Evolutionary conservation across 768 basidiomycete species (phyloP).

Genomic region (Stropharia rugosoannulata): DNA sequence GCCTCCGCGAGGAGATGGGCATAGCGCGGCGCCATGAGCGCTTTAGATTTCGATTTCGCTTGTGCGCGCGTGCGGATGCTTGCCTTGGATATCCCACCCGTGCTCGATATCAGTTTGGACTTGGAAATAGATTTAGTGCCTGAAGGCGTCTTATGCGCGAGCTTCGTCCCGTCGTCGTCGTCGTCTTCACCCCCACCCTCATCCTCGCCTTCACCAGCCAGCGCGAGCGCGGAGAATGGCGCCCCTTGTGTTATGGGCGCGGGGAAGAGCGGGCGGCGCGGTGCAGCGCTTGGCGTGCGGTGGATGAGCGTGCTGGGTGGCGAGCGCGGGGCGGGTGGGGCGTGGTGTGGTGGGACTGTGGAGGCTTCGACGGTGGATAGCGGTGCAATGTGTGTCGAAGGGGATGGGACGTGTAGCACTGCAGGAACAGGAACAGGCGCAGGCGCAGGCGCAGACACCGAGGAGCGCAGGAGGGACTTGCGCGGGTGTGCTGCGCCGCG

Average conservation of each 20-base stretch:
- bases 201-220: constrained; percentile 14
- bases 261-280: constrained; percentile 21
- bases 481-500: constrained; percentile 23
- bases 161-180: constrained; percentile 24
- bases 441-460: neutral
- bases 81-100: no score
- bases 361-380: no score
- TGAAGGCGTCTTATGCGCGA: no score
- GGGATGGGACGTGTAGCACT: no score
- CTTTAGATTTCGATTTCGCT: no score
- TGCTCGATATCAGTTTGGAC: no score
- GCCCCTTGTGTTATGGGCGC: constrained; percentile 23
- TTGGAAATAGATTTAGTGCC: no score
- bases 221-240: constrained; percentile 31
- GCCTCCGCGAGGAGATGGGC: constrained; percentile 60
- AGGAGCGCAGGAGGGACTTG: constrained; percentile 8
- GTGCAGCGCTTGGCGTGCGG: neutral
- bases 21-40: constrained; percentile 52
- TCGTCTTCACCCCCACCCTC: constrained; percentile 16
- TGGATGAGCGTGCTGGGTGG: no score
- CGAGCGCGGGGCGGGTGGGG: neutral
- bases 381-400: no score
- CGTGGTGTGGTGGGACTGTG: neutral
- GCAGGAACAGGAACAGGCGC: neutral
- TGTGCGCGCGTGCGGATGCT: no score